Percentiles rank a stretch among this genome's conserved stretches.
phyloP scores from a whole-genome alignment of 768 basidiomycete genomes.

The Tylopilus felleus region DNA sequence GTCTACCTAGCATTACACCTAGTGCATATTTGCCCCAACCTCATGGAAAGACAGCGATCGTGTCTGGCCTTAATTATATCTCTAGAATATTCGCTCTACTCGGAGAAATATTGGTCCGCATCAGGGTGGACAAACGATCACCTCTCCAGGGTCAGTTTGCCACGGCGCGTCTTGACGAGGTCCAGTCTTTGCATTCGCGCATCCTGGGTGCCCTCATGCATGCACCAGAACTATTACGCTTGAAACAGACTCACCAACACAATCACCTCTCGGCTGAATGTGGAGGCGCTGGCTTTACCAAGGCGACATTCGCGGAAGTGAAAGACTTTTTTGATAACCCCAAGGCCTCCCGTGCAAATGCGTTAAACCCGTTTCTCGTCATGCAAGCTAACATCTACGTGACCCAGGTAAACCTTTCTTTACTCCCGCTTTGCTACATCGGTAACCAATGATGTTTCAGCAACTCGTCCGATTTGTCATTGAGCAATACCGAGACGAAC shows the following conservation, averaged over 20 bases:
- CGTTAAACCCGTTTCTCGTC: conserved; percentile 85
- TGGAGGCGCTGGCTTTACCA: conserved; percentile 69
- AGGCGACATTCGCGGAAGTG: conserved; percentile 83
- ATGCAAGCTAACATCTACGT: conserved; percentile 93
- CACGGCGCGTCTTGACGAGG: conserved; percentile 79
- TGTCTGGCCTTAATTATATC: conserved; percentile 84
- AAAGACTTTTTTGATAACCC: conserved; percentile 92
- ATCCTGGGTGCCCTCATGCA: conserved; percentile 73
- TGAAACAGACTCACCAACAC: conserved; percentile 56
- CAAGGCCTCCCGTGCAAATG: conserved; percentile 79
- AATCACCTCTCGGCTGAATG: conserved; percentile 54
- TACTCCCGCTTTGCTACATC: not conserved
- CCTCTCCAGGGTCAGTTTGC: conserved; percentile 84
- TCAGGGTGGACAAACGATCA: conserved; percentile 82
- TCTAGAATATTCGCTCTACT: conserved; percentile 83
- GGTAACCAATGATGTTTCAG: conserved; percentile 36
- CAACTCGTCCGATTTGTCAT: conserved; percentile 93
- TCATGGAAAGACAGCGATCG: conserved; percentile 78
- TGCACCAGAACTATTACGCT: conserved; percentile 68
- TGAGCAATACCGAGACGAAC: conserved; percentile 88
- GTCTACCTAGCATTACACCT: conserved; percentile 65
- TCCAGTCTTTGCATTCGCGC: conserved; percentile 73
- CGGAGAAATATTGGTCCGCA: conserved; percentile 83
- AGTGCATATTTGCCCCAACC: conserved; percentile 83
- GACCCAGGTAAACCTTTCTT: conserved; percentile 61